Conservation (phyloP, 2,329 filamentous ascomycete genomes). For the Colletotrichum echinochloae region DNA sequence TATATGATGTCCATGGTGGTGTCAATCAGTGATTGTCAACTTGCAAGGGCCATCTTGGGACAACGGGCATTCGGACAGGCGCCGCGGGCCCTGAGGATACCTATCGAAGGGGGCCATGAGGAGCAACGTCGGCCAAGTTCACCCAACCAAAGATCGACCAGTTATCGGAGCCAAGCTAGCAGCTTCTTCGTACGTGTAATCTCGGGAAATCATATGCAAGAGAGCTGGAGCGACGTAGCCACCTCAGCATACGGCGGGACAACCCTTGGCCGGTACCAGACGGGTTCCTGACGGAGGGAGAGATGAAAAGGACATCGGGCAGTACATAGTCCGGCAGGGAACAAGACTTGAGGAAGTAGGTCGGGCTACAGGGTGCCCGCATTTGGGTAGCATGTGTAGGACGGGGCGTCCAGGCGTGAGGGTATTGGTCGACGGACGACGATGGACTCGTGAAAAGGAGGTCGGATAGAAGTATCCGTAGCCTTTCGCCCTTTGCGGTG, state of each 20-base stretch:
- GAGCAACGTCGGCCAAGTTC: constrained; percentile 24
- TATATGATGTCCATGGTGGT: constrained; percentile 38
- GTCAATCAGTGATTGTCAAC: constrained; percentile 40
- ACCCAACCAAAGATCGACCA: constrained; percentile 54
- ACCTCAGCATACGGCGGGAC: constrained; percentile 47
- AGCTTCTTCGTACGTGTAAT: constrained; percentile 44
- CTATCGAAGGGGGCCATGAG: constrained; percentile 27
- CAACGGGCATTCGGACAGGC: constrained; percentile 38
- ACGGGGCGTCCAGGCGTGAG: constrained; percentile 6
- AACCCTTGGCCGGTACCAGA: constrained; percentile 41
- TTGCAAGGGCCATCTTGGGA: constrained; percentile 36
- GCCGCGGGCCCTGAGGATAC: constrained; percentile 28
- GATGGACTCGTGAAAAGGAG: constrained; percentile 11
- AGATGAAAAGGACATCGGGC: constrained; percentile 22
- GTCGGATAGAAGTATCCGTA: constrained; percentile 30
- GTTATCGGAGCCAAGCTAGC: constrained; percentile 49
- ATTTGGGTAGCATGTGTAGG: constrained; percentile 29
- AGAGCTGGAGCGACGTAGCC: constrained; percentile 47
- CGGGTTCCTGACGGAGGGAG: constrained; percentile 11
- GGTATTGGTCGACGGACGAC: constrained; percentile 7
- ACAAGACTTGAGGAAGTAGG: constrained; percentile 8
- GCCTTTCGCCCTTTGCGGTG: constrained; percentile 33
- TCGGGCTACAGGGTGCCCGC: constrained; percentile 29
- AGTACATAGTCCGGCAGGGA: constrained; percentile 18
- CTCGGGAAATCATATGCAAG: constrained; percentile 53